Conservation (phyloP, 495 filamentous ascomycete species). For the Haplographium delicatum region DNA sequence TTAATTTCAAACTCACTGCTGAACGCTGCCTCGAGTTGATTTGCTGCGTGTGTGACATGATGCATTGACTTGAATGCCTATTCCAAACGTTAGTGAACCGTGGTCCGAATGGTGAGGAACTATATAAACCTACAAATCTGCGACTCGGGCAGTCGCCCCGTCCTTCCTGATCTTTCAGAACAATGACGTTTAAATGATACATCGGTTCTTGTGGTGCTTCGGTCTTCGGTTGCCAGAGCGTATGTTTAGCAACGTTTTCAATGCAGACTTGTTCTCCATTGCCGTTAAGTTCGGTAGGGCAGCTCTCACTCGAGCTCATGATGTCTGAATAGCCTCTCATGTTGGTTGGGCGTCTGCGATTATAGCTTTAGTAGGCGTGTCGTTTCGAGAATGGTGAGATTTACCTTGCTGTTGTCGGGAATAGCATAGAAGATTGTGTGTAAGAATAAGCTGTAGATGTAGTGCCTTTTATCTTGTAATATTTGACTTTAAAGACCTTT, state of each 20-base stretch:
- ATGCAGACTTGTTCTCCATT: constrained; percentile 17
- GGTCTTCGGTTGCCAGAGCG: constrained; percentile 11
- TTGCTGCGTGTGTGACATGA: constrained; percentile 20
- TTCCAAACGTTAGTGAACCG: neutral
- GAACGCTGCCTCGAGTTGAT: constrained; percentile 17
- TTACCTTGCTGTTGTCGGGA: constrained; percentile 8
- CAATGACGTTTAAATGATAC: constrained; percentile 15
- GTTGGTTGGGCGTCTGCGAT: neutral
- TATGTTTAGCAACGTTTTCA: constrained; percentile 4
- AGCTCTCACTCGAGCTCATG: constrained; percentile 9
- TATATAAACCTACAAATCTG: constrained; percentile 13
- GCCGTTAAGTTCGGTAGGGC: constrained; percentile 6
- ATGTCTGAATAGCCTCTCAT: constrained; percentile 20
- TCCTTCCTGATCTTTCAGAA: constrained; percentile 20
- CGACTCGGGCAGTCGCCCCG: constrained; percentile 10
- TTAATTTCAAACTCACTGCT: constrained; percentile 1
- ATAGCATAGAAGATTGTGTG: constrained; percentile 3
- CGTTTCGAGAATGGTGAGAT: constrained; percentile 1
- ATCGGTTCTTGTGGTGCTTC: constrained; percentile 5
- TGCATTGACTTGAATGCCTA: constrained; percentile 20
- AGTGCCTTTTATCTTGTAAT: neutral
- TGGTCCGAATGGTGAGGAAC: neutral
- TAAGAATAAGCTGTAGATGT: constrained; percentile 5
- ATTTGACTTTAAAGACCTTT: neutral
- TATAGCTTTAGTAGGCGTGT: constrained; percentile 3